Percentiles rank a stretch among this genome's conserved stretches.
Evolutionary conservation across 108 stramenopile genomes (phyloP).

Genomic region (Nitzschia sp.): DNA sequence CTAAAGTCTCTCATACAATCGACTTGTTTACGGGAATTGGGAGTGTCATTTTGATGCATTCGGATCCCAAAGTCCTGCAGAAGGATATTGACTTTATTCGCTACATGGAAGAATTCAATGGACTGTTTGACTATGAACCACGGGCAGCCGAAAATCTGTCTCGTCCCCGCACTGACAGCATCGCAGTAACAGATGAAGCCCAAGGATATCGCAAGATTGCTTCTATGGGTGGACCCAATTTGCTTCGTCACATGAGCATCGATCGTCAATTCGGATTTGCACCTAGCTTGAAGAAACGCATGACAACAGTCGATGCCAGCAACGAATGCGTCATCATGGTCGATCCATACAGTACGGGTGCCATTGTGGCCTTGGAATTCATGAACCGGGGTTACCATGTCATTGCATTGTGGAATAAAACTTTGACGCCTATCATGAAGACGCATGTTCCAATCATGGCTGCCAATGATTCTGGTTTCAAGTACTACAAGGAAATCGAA

Average conservation of each 20-base stretch:
- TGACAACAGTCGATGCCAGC: conserved; percentile 79
- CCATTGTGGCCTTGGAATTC: conserved; percentile 63
- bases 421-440: conserved; percentile 64
- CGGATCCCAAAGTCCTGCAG: conserved; percentile 52
- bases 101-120: conserved; percentile 78
- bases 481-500: conserved; percentile 53
- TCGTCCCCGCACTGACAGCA: conserved; percentile 48
- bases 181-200: conserved; percentile 18
- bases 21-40: conserved; percentile 74
- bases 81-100: conserved; percentile 77
- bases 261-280: conserved; percentile 54
- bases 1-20: conserved; percentile 64
- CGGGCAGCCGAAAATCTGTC: conserved; percentile 62
- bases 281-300: conserved; percentile 49
- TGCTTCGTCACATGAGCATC: conserved; percentile 69
- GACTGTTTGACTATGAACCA: conserved; percentile 67
- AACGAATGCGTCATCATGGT: conserved; percentile 84
- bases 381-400: conserved; percentile 69
- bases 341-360: conserved; percentile 91
- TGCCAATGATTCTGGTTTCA: conserved; percentile 19
- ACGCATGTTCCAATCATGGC: conserved; percentile 69
- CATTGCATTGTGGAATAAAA: conserved; percentile 72
- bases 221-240: conserved; percentile 46
- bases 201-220: no score
- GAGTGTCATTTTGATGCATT: conserved; percentile 66